These are phyloP conservation scores for Penicillium egyptiacum DNA, from an alignment of 495 filamentous ascomycete species.

Conservation along the genomic window DNA sequence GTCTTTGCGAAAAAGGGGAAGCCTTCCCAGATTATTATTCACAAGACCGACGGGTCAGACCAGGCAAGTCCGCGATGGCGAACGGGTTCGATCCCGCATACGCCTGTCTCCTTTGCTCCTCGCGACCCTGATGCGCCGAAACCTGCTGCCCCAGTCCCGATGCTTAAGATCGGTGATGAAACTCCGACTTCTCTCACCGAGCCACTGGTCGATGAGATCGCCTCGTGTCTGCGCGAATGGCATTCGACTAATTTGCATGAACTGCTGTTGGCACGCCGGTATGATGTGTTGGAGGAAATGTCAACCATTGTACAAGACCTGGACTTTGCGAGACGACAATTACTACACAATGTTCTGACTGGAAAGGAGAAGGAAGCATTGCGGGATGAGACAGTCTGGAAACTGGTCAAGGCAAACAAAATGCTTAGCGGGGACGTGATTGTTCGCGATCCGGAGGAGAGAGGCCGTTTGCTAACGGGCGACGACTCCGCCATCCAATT, in stretches of 20 bases:
- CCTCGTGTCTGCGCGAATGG: conserved; percentile 94
- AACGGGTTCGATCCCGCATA: conserved; percentile 36
- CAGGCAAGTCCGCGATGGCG: conserved; percentile 32
- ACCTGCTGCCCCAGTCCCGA: conserved; percentile 89
- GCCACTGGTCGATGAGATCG: conserved; percentile 95
- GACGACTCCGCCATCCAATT: conserved; percentile 93
- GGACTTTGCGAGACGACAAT: conserved; percentile 80
- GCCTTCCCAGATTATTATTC: conserved; percentile 44
- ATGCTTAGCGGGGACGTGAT: conserved; percentile 88
- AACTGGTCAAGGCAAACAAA: conserved; percentile 90
- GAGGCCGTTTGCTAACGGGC: conserved; percentile 83
- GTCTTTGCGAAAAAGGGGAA: conserved; percentile 45
- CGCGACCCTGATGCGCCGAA: conserved; percentile 61
- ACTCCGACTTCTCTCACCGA: conserved; percentile 84
- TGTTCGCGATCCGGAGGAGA: conserved; percentile 79
- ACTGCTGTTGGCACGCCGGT: conserved; percentile 78
- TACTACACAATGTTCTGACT: conserved; percentile 91
- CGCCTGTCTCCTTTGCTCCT: conserved; percentile 38
- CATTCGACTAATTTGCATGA: conserved; percentile 96
- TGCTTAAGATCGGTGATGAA: conserved; percentile 97
- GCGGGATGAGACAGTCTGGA: conserved; percentile 89
- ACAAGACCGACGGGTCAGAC: conserved; percentile 38
- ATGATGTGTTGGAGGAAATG: conserved; percentile 77
- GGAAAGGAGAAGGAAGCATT: conserved; percentile 71
- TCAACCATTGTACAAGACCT: conserved; percentile 74